Evolutionary conservation across 257 asterid genomes (phyloP).

Genomic region (Petunia secreta): DNA sequence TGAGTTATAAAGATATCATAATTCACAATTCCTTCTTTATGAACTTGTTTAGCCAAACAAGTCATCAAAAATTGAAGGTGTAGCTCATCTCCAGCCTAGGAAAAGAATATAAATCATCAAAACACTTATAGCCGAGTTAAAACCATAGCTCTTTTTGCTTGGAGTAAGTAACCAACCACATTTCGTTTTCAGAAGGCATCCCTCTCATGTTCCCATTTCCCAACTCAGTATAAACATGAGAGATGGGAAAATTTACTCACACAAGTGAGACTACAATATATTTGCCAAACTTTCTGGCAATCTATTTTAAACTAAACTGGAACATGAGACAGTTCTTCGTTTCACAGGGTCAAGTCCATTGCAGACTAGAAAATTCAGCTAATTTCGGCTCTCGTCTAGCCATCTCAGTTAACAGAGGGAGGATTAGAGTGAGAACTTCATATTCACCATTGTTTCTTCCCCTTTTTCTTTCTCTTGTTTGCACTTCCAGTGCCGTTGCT

Average conservation of each 20-base stretch:
- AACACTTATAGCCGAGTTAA: background rate
- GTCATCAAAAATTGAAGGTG: too few relatives aligned
- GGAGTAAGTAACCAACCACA: background rate
- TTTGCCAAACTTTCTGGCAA: slow-evolving; percentile 11
- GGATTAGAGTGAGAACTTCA: slow-evolving; percentile 4
- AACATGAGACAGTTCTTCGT: slow-evolving; percentile 14
- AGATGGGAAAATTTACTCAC: background rate
- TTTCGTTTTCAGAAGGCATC: slow-evolving; percentile 12
- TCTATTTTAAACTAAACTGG: background rate
- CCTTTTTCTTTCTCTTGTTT: slow-evolving; percentile 80
- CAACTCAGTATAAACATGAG: background rate
- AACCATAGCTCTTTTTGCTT: background rate
- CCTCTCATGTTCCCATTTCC: background rate
- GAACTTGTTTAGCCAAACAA: too few relatives aligned
- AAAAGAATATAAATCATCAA: background rate
- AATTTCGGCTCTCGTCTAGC: background rate
- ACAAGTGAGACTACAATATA: slow-evolving; percentile 6
- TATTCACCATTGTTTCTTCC: slow-evolving; percentile 68
- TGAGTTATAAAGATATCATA: too few relatives aligned
- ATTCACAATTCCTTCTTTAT: too few relatives aligned
- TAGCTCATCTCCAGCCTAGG: background rate
- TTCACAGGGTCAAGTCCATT: slow-evolving; percentile 15
- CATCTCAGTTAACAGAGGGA: background rate
- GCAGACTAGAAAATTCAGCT: background rate
- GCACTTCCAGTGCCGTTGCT: slow-evolving; percentile 38